phyloP scores from a whole-genome alignment of 1,284 basidiomycete species.

The Mycena sp. region DNA sequence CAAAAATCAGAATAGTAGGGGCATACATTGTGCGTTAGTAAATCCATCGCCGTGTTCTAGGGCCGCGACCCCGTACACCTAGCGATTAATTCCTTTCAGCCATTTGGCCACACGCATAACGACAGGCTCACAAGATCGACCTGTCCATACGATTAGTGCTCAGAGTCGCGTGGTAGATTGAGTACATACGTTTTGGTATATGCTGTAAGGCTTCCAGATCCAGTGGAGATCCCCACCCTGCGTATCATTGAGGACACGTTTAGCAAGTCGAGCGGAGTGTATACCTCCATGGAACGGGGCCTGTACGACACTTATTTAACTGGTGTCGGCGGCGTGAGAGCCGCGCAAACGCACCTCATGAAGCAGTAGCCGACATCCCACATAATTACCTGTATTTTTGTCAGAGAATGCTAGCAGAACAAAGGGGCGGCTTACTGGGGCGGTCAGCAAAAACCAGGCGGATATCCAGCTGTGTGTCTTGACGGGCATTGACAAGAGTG shows the following conservation, averaged over 20 bases:
- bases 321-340: slow-evolving; percentile 14
- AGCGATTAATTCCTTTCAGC: not conserved
- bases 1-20: slow-evolving; percentile 5
- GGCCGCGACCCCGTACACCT: slow-evolving; percentile 78
- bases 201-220: slow-evolving; percentile 86
- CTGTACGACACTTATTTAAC: slow-evolving; percentile 40
- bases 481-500: slow-evolving; percentile 50
- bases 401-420: slow-evolving; percentile 49
- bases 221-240: slow-evolving; percentile 86
- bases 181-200: slow-evolving; percentile 82
- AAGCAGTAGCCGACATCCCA: slow-evolving; percentile 84
- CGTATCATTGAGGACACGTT: slow-evolving; percentile 13
- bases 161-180: too few species aligned
- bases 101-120: not conserved
- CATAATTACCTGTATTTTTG: slow-evolving; percentile 54
- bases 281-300: slow-evolving; percentile 63
- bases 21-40: slow-evolving; percentile 85
- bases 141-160: slow-evolving; percentile 29
- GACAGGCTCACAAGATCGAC: slow-evolving; percentile 44
- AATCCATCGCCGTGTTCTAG: slow-evolving; percentile 79
- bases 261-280: not conserved
- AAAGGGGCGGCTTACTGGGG: slow-evolving; percentile 42
- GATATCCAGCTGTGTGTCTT: slow-evolving; percentile 70
- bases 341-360: slow-evolving; percentile 56
- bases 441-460: slow-evolving; percentile 74